Percentiles rank a stretch among this genome's conserved stretches.
These are phyloP conservation scores for Trametes sp. DNA, from an alignment of 1,284 basidiomycete genomes.

Conservation along the genomic window DNA sequence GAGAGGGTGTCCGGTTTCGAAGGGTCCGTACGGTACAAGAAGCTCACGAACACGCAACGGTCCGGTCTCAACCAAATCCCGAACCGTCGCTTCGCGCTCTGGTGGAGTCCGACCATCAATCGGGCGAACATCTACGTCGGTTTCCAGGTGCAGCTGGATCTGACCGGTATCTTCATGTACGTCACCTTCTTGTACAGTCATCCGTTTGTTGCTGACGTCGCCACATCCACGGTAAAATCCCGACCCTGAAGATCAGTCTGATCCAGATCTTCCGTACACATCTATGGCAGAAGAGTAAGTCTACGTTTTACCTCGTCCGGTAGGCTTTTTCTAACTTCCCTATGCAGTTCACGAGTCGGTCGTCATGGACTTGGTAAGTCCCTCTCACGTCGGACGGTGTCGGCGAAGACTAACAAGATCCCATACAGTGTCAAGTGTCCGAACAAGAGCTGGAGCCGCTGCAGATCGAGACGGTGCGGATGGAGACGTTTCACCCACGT, in stretches of 20 bases:
- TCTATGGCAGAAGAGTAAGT: conserved; percentile 97
- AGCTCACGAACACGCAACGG: conserved; percentile 93
- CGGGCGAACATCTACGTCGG: conserved; percentile 99
- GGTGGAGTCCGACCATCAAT: conserved; percentile 99
- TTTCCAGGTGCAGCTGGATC: conserved; percentile 99
- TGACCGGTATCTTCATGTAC: conserved; percentile 93
- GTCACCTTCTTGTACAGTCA: conserved; percentile 30
- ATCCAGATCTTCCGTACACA: conserved; percentile 99
- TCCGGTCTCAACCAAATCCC: conserved; percentile 99
- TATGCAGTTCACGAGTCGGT: conserved; percentile 83
- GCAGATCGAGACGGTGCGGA: conserved; percentile 99
- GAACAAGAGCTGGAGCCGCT: conserved; percentile 99
- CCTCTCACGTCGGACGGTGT: not conserved
- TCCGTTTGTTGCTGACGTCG: conserved; percentile 23
- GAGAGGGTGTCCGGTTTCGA: conserved; percentile 96
- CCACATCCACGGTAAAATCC: conserved; percentile 95
- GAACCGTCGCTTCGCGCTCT: conserved; percentile 99
- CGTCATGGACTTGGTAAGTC: conserved; percentile 90
- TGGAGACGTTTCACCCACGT: conserved; percentile 98
- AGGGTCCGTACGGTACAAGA: conserved; percentile 98
- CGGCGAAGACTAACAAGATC: not conserved
- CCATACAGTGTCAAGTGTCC: conserved; percentile 92
- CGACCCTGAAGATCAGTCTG: conserved; percentile 96
- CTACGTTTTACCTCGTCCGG: conserved; percentile 11
- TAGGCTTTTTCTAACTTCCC: conserved; percentile 10